Percentiles rank a stretch among this genome's conserved stretches.
Conservation (phyloP, 495 filamentous ascomycete species). For the Xylaria venustula region DNA sequence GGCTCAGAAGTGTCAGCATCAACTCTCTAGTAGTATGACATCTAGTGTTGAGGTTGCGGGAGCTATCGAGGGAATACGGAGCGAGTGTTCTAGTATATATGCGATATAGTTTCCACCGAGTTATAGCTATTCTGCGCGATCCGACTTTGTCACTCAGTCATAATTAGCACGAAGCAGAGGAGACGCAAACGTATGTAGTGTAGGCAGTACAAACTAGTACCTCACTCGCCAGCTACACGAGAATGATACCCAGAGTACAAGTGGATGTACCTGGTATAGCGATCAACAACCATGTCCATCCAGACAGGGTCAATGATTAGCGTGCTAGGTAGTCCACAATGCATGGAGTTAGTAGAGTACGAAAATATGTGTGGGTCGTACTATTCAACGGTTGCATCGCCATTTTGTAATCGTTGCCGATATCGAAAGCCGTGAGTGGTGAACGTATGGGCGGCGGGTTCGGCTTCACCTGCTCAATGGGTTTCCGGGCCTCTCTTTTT, state of each 20-base stretch:
- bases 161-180: conserved; percentile 7
- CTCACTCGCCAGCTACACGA: not conserved
- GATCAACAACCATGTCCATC: conserved; percentile 5
- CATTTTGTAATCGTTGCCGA: conserved; percentile 3
- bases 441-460: not conserved
- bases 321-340: not conserved
- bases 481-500: not conserved
- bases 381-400: conserved; percentile 5
- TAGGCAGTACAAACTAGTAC: conserved; percentile 3
- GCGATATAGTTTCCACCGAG: not conserved
- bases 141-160: conserved; percentile 5
- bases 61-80: not conserved
- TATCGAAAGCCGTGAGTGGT: not conserved
- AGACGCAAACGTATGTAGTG: not conserved
- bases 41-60: not conserved
- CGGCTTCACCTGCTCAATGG: not conserved
- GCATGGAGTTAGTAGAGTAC: not conserved
- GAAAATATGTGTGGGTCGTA: not conserved
- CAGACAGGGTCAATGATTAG: conserved; percentile 3
- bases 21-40: not conserved
- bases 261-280: not conserved
- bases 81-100: conserved; percentile 7
- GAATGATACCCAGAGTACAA: conserved; percentile 2
- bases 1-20: not conserved
- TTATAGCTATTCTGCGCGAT: not conserved